Percentiles rank a stretch among this genome's conserved stretches.
Evolutionary conservation across 441 rosid genomes (phyloP).

Genomic region (Aleurites moluccanus): DNA sequence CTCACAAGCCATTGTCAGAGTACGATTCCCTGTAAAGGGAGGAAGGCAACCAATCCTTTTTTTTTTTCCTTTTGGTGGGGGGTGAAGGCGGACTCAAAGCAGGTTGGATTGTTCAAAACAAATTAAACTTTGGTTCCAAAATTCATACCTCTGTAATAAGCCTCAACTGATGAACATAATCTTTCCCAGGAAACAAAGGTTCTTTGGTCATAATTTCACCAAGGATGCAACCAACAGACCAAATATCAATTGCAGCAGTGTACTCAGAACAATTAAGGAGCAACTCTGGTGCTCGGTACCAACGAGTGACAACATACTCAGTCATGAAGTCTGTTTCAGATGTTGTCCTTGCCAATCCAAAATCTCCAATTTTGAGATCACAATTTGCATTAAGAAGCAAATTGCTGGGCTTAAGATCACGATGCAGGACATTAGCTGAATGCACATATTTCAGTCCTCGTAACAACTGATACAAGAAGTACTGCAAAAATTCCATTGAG

Average conservation of each 20-base stretch:
- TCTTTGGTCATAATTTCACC: slow-evolving; percentile 82
- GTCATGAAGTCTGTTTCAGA: slow-evolving; percentile 98
- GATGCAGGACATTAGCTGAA: slow-evolving; percentile 87
- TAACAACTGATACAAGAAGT: slow-evolving; percentile 82
- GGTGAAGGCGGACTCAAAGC: not conserved
- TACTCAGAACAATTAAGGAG: slow-evolving; percentile 95
- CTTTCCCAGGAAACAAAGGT: slow-evolving; percentile 92
- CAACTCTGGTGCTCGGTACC: slow-evolving; percentile 97
- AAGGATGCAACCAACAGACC: slow-evolving; percentile 98
- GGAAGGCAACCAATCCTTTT: not conserved
- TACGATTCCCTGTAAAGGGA: not conserved
- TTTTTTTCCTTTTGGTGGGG: not conserved
- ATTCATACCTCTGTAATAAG: slow-evolving; percentile 87
- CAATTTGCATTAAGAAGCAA: slow-evolving; percentile 86
- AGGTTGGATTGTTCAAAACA: not conserved
- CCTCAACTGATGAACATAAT: slow-evolving; percentile 92
- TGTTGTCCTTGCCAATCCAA: slow-evolving; percentile 93
- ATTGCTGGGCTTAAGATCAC: slow-evolving; percentile 94
- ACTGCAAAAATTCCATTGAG: slow-evolving; percentile 49
- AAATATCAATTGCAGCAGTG: slow-evolving; percentile 93
- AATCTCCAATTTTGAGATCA: slow-evolving; percentile 90
- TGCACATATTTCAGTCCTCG: slow-evolving; percentile 91
- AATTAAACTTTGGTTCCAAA: not conserved
- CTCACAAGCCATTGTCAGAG: no score
- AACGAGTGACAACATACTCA: slow-evolving; percentile 93